A percentile compares a stretch with the other conserved stretches of the same genome.
Conservation (phyloP, 1,284 basidiomycete genomes). For the Pterulicium gracile region DNA sequence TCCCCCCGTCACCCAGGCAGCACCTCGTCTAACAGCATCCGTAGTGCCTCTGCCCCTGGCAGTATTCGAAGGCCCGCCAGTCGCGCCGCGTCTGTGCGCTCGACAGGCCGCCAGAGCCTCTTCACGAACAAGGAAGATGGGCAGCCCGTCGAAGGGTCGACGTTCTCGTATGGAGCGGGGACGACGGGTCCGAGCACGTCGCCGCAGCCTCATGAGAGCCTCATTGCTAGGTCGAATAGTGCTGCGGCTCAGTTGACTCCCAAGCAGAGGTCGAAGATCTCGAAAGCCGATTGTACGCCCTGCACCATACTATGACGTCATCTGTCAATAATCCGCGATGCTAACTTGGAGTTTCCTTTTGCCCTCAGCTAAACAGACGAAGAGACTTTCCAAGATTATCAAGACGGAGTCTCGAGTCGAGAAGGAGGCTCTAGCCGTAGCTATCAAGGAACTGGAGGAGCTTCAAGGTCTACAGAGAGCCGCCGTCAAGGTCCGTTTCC, state of each 20-base stretch:
- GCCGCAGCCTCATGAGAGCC: constrained; percentile 22
- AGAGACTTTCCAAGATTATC: constrained; percentile 40
- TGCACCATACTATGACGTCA: neutral
- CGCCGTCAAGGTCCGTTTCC: constrained; percentile 33
- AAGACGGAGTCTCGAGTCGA: constrained; percentile 41
- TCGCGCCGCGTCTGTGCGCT: constrained; percentile 5
- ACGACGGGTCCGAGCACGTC: constrained; percentile 28
- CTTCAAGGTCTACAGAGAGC: constrained; percentile 41
- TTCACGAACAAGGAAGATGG: constrained; percentile 22
- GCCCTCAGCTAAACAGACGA: constrained; percentile 32
- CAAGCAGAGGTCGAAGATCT: constrained; percentile 35
- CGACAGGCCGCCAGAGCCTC: constrained; percentile 14
- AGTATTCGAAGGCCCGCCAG: neutral
- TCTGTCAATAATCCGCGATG: too few species aligned
- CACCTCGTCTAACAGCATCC: neutral
- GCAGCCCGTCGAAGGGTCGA: constrained; percentile 24
- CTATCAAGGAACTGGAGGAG: constrained; percentile 39
- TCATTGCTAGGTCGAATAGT: constrained; percentile 25
- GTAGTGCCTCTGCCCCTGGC: neutral
- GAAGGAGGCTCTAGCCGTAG: constrained; percentile 32
- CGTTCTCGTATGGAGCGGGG: constrained; percentile 39
- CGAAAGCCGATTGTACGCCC: constrained; percentile 33
- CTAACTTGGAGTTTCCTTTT: too few species aligned
- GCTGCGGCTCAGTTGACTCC: constrained; percentile 31
- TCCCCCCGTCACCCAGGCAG: neutral